Evolutionary conservation across 164 flowering plant species (phyloP).

Genomic region (Berberis vulgaris): DNA sequence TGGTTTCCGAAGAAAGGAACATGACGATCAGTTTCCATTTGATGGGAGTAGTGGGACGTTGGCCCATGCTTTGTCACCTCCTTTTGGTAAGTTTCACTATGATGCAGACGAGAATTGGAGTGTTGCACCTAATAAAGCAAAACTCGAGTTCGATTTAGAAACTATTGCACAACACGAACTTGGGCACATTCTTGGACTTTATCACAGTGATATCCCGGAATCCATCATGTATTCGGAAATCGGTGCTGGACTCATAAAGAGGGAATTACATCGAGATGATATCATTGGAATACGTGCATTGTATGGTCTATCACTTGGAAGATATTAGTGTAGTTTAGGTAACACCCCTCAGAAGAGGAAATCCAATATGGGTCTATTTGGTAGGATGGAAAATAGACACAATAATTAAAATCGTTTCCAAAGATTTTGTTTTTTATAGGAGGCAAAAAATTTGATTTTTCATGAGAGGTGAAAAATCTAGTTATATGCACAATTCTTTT

Average conservation of each 20-base stretch:
- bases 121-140: neutral
- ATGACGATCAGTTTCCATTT: conserved; percentile 1
- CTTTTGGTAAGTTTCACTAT: conserved; percentile 8
- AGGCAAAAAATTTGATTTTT: too few relatives aligned
- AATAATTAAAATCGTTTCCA: too few relatives aligned
- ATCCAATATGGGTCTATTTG: too few relatives aligned
- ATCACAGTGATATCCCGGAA: neutral
- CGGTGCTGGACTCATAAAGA: neutral
- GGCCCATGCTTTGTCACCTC: conserved; percentile 12
- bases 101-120: conserved; percentile 3
- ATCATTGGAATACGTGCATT: neutral
- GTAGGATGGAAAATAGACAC: too few relatives aligned
- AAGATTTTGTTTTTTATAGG: too few relatives aligned
- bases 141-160: conserved; percentile 2
- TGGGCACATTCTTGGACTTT: conserved; percentile 8
- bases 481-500: too few relatives aligned
- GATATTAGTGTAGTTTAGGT: neutral
- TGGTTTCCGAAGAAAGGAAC: neutral
- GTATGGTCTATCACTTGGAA: neutral
- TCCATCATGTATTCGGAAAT: conserved; percentile 5
- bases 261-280: neutral
- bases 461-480: too few relatives aligned
- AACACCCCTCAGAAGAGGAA: too few relatives aligned
- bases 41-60: conserved; percentile 4
- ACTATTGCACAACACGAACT: conserved; percentile 2